Evolutionary conservation across 2,329 filamentous ascomycete species (phyloP), one percentile per base, ranked within the genome.

Genomic region (Furcasterigmium furcatum): DNA sequence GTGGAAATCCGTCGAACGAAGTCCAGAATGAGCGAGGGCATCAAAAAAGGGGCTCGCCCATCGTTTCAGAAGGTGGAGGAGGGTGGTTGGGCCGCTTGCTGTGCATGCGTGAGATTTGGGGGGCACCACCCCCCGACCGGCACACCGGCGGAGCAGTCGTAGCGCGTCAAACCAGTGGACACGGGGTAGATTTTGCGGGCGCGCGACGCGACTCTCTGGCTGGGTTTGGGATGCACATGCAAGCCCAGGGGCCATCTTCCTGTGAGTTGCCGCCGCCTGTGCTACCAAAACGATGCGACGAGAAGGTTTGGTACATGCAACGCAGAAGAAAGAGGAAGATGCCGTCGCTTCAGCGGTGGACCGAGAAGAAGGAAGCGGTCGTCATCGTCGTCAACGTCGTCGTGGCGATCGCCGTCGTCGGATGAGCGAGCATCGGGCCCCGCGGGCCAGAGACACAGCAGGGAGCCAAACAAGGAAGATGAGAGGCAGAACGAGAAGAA

Each of bases 11-110:
- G 34, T 36, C 34, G 34, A 36, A 18, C n/a, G 12, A n/a, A 9
- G n/a, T 7, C 34, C 34, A 36, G 41, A 38, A 32, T 38, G 45
- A 36, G 19, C 16, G 38, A 36, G 47, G 43, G 49, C 45, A 53
- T 46, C 47, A 47, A 42, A 43, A 50, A 46, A 50, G 48, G 50
- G 50, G 52, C 32, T 41, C 32, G 36, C 21, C 46, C 44, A 45
- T 46, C 44, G 53, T 55, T 55, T 55, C 53, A 55, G 46, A 41
- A 42, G 30, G 41, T 27, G 41, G 29, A 29, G 41, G 21, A 25
- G 21, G 40, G 34, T 47, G 46, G 43, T 48, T 45, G 44, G 47
- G 46, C 24, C 25, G 38, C 29, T 18, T 34, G 30, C 34, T 18
- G 34, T 45, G 38, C 18, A 16, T 36, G 34, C 36, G 41, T 44